phyloP scores from a whole-genome alignment of 306 rosid genomes.

The Ochetophila trinervis region DNA sequence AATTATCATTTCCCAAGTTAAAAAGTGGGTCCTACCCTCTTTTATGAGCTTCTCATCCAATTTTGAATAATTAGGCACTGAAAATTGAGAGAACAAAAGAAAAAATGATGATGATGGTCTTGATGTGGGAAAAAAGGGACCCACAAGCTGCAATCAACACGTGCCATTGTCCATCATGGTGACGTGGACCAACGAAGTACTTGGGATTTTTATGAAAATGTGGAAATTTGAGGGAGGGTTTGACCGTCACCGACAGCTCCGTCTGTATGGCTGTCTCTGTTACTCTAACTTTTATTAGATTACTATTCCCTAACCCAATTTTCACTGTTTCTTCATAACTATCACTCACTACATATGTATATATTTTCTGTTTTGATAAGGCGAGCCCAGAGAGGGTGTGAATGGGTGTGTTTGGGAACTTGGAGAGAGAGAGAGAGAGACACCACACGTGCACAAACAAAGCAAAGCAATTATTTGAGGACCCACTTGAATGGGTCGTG shows the following conservation, averaged over 20 bases:
- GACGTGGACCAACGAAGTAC: conserved; percentile 50
- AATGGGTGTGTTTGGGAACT: neutral
- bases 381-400: conserved; percentile 12
- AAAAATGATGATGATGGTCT: conserved; percentile 21
- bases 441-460: conserved; percentile 89
- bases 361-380: no score
- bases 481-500: conserved; percentile 29
- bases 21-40: conserved; percentile 32
- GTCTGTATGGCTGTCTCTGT: conserved; percentile 47
- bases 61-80: conserved; percentile 48
- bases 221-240: conserved; percentile 9
- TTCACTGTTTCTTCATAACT: conserved; percentile 16
- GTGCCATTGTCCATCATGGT: conserved; percentile 61
- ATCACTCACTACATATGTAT: conserved; percentile 1
- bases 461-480: conserved; percentile 49
- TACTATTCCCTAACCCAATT: conserved; percentile 8
- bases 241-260: conserved; percentile 64
- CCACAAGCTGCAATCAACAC: conserved; percentile 69
- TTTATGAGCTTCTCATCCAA: conserved; percentile 26
- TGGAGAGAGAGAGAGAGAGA: conserved; percentile 7
- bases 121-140: conserved; percentile 31
- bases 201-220: conserved; percentile 23
- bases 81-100: conserved; percentile 24
- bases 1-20: conserved; percentile 27
- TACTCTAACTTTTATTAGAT: conserved; percentile 15